Conservation (phyloP, 495 filamentous ascomycete genomes). For the Cetradonia linearis region DNA sequence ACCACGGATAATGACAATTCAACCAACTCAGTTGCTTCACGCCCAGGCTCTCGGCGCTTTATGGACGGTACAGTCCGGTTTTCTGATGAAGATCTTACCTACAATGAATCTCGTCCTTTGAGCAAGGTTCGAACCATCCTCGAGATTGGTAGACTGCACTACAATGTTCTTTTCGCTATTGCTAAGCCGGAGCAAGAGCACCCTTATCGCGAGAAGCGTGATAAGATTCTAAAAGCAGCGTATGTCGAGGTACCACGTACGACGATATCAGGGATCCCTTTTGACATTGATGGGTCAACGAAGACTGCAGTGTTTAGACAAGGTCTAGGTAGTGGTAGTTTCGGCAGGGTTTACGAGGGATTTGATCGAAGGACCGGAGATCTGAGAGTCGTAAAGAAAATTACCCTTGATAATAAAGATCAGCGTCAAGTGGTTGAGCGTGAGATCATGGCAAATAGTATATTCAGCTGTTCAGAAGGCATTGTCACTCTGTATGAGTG, state of each 20-base stretch:
- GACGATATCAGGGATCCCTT: slow-evolving; percentile 8
- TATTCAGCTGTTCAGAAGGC: neutral
- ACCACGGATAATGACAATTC: neutral
- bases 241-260: neutral
- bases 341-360: slow-evolving; percentile 9
- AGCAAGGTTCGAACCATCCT: neutral
- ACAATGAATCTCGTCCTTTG: neutral
- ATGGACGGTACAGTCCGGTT: neutral
- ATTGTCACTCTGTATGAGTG: slow-evolving; percentile 11
- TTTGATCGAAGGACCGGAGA: slow-evolving; percentile 3
- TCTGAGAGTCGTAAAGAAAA: slow-evolving; percentile 5
- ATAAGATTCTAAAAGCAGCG: neutral
- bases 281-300: neutral
- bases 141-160: neutral
- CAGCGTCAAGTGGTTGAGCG: neutral
- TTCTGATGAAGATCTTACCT: neutral
- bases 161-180: neutral
- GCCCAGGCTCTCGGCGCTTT: neutral
- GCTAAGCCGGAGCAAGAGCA: neutral
- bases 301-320: neutral
- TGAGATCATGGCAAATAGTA: neutral
- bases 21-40: neutral
- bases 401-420: neutral
- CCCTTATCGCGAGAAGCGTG: neutral
- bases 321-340: slow-evolving; percentile 6